Conservation (phyloP, 371 early-diverging fungal species). For the Lichtheimia ornata region DNA sequence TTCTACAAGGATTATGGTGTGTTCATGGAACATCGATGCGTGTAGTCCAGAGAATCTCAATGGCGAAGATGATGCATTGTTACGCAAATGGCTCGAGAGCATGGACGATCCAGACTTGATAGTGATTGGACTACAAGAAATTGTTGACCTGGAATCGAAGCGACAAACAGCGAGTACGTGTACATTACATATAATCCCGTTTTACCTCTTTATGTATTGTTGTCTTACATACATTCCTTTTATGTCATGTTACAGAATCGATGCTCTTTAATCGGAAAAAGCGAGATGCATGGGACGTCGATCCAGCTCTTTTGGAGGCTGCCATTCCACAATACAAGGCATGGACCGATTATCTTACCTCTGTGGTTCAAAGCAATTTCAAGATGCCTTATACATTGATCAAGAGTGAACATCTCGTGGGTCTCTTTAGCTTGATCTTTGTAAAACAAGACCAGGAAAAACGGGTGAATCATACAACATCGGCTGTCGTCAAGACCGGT, state of each 20-base stretch:
- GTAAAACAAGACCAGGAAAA: constrained; percentile 43
- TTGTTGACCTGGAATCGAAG: constrained; percentile 81
- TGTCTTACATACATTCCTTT: too few species aligned
- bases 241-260: constrained; percentile 2
- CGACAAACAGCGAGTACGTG: constrained; percentile 66
- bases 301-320: constrained; percentile 20
- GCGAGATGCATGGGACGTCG: constrained; percentile 5
- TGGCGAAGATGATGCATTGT: constrained; percentile 42
- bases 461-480: constrained; percentile 25
- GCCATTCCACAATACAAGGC: constrained; percentile 52
- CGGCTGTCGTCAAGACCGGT: constrained; percentile 77
- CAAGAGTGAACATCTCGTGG: constrained; percentile 75
- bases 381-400: constrained; percentile 47
- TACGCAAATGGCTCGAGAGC: constrained; percentile 51
- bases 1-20: constrained; percentile 62
- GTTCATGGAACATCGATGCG: constrained; percentile 85
- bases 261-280: constrained; percentile 12
- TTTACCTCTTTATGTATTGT: too few species aligned
- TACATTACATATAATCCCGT: not conserved
- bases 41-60: constrained; percentile 50
- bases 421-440: constrained; percentile 78
- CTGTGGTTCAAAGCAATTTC: constrained; percentile 29
- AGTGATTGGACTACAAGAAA: constrained; percentile 86
- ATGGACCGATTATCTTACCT: constrained; percentile 54
- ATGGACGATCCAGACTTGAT: constrained; percentile 75